These are phyloP conservation scores for Saussurea involucrata DNA, from an alignment of 129 eudicot genomes.

Conservation along the genomic window DNA sequence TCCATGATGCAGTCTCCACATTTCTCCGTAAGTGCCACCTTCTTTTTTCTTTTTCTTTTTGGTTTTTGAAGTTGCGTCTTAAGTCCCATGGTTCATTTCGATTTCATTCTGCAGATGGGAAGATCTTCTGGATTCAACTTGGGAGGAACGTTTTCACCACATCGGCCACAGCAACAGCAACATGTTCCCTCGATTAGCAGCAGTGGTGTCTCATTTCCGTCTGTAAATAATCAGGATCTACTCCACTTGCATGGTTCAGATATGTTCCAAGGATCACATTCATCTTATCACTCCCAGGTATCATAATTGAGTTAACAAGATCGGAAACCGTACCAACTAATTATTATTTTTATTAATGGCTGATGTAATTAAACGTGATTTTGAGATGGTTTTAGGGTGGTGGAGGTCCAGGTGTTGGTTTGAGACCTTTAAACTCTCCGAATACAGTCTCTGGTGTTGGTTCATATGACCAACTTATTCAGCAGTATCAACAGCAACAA, in stretches of 20 bases:
- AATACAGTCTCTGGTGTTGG: slow-evolving; percentile 60
- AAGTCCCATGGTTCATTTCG: background rate
- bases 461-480: slow-evolving; percentile 80
- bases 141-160: slow-evolving; percentile 72
- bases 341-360: background rate
- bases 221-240: slow-evolving; percentile 63
- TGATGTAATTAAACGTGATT: background rate
- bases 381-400: slow-evolving; percentile 44
- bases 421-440: slow-evolving; percentile 63
- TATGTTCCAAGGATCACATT: slow-evolving; percentile 65
- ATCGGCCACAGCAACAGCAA: slow-evolving; percentile 53
- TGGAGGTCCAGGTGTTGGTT: slow-evolving; percentile 71
- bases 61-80: background rate
- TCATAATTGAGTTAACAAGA: background rate
- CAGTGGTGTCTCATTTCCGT: slow-evolving; percentile 50
- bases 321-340: slow-evolving; percentile 9
- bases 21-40: slow-evolving; percentile 57
- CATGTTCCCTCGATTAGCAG: slow-evolving; percentile 19
- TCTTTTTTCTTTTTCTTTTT: background rate
- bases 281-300: slow-evolving; percentile 68
- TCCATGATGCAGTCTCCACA: slow-evolving; percentile 91
- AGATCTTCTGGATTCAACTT: slow-evolving; percentile 79
- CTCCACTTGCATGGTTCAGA: slow-evolving; percentile 72
- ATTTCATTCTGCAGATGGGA: slow-evolving; percentile 66
- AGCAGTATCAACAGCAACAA: slow-evolving; percentile 70